phyloP scores from a whole-genome alignment of 2,329 filamentous ascomycete genomes.

The Lojkania enalia region DNA sequence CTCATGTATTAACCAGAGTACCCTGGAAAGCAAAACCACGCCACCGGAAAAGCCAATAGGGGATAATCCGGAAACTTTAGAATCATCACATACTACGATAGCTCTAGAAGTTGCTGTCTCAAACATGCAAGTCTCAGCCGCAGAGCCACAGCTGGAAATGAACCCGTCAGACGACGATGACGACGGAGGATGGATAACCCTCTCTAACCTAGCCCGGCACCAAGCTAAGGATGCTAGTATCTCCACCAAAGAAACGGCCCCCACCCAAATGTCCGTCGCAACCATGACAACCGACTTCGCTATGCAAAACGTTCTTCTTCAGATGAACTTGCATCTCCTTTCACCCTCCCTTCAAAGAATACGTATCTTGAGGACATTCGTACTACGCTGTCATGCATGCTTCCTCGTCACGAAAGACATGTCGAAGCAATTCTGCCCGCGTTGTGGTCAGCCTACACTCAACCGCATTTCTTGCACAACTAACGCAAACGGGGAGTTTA shows the following conservation, averaged over 20 bases:
- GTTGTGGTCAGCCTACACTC: slow-evolving; percentile 85
- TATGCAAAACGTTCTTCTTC: slow-evolving; percentile 94
- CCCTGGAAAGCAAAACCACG: not conserved
- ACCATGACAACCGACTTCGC: slow-evolving; percentile 94
- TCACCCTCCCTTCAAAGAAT: slow-evolving; percentile 79
- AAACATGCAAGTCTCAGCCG: slow-evolving; percentile 23
- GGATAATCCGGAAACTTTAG: not conserved
- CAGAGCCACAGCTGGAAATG: slow-evolving; percentile 19
- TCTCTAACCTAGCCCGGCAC: slow-evolving; percentile 84
- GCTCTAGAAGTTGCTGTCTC: slow-evolving; percentile 22
- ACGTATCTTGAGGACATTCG: slow-evolving; percentile 81
- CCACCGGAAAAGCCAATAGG: not conserved
- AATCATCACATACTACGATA: slow-evolving; percentile 4
- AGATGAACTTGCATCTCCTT: slow-evolving; percentile 90
- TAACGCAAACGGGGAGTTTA: slow-evolving; percentile 77
- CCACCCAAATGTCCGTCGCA: slow-evolving; percentile 78
- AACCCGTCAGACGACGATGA: slow-evolving; percentile 43
- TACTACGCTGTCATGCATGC: slow-evolving; percentile 79
- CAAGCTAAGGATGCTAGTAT: slow-evolving; percentile 65
- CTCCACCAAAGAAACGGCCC: slow-evolving; percentile 54
- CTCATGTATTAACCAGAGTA: not conserved
- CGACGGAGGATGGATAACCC: slow-evolving; percentile 87
- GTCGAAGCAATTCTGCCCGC: slow-evolving; percentile 87
- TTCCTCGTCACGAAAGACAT: slow-evolving; percentile 84
- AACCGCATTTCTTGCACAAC: slow-evolving; percentile 86